Evolutionary conservation across 2,329 filamentous ascomycete species (phyloP), one percentile per base, ranked within the genome.

Genomic region (Metarhizium anisopliae): DNA sequence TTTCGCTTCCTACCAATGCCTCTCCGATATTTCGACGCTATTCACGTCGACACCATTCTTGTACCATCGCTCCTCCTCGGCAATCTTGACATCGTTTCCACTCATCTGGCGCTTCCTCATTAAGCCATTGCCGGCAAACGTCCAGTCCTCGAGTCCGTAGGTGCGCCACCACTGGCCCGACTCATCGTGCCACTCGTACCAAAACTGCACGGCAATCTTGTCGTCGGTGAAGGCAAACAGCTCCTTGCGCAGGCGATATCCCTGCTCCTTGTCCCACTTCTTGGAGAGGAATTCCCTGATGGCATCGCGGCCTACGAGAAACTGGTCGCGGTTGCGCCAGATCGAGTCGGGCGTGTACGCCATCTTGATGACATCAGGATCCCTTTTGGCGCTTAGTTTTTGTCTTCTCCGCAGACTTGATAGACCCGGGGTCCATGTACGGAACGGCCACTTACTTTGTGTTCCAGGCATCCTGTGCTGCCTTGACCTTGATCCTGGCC

Each of bases 201-300:
- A 95, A 68, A 94, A 95, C 66, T 95, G 89, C 25, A 95, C 90
- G 1, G 90, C 90, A 60, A 92, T 93, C 70, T 77, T 87, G 69
- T 93, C 77, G 42, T 85, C 84, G 0, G 73, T 77, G 64, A 90
- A 94, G 1, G 88, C 78, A 69, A 95, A 95, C 1, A 95, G 74
- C 67, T 95, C 90, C 69, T 95, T 95, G 54, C 90, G 81, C 55
- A 95, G 76, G 0, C 80, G 78, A 64, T 95, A 95, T 16, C 77
- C 82, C 47, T 81, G 74, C 68, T 95, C 90, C 20, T 77, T 80
- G 47, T 77, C 71, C 90, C 89, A 95, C 66, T 95, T 95, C 49
- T 81, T 74, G 0, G 78, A 80, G 53, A 95, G 67, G 61, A 93
- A 90, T 2, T 72, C 72, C 52, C 84, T 74, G 58, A 95, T 91